These are phyloP conservation scores for Phytophthora cactorum DNA, from an alignment of 352 stramenopile genomes.

Conservation along the genomic window DNA sequence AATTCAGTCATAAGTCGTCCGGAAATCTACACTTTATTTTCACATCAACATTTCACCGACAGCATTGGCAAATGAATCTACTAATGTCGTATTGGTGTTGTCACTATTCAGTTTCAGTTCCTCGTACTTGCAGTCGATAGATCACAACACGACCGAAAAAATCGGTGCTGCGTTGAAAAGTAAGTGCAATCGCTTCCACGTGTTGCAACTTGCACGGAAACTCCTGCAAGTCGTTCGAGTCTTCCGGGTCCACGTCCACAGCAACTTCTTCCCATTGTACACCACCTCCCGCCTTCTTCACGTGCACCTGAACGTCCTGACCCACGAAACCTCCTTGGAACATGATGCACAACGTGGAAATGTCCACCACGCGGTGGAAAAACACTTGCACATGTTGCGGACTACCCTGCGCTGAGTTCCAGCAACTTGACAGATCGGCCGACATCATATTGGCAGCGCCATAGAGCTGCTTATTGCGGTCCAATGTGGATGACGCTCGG, in stretches of 20 bases:
- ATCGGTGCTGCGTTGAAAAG: slow-evolving; percentile 68
- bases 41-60: background rate
- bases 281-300: slow-evolving; percentile 10
- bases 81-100: slow-evolving; percentile 1
- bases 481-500: slow-evolving; percentile 71
- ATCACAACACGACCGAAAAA: slow-evolving; percentile 80
- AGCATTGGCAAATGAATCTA: background rate
- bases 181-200: slow-evolving; percentile 53
- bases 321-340: slow-evolving; percentile 83
- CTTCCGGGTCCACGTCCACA: slow-evolving; percentile 44
- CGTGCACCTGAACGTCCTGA: slow-evolving; percentile 59
- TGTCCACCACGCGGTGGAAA: slow-evolving; percentile 59
- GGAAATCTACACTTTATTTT: slow-evolving; percentile 20
- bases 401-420: slow-evolving; percentile 73
- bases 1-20: slow-evolving; percentile 16
- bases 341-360: slow-evolving; percentile 58
- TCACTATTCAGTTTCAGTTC: slow-evolving; percentile 27
- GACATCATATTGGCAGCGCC: slow-evolving; percentile 64
- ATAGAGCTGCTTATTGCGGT: slow-evolving; percentile 71
- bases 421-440: slow-evolving; percentile 57
- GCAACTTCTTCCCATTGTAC: slow-evolving; percentile 33
- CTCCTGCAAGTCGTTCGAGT: slow-evolving; percentile 64
- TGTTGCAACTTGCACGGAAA: slow-evolving; percentile 36
- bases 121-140: slow-evolving; percentile 59
- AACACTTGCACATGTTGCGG: slow-evolving; percentile 68